Evolutionary conservation across 306 rosid species (phyloP), one percentile per base, ranked within the genome.

Genomic region (Malus sieversii): DNA sequence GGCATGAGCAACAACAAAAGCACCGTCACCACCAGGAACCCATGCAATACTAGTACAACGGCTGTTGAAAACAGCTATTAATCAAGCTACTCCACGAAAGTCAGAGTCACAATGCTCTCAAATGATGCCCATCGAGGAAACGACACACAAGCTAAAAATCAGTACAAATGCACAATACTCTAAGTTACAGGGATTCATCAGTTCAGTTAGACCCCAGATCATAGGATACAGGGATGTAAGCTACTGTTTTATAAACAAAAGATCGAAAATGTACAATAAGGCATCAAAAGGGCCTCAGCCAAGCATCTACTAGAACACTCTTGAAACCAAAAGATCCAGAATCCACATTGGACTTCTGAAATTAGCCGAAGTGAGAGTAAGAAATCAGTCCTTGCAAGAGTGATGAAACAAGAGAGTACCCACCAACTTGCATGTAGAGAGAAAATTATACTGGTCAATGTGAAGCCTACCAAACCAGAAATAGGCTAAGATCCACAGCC

Each of bases 21-120:
- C 81, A 63, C 97, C 96, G 70, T 96, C 97, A 75, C 92, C 91
- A 79, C 91, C 89, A 51, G 99, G 97, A 70, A 92, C 90, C 99
- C 99, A 96, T 35, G 97, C 87, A 79, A 92, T 71, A 82, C 91
- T 83, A 40, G 94, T 89, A 82, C 99, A 96, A 19, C 99, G 98
- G 75, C 99, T 96, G 98, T 85, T 75, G 74, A 72, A 78, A 86
- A 82, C 82, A 82, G 30, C 66, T 75, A 79, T 78, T 75, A 80
- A 81, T 72, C 74, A 71, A 72, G 83, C 73, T 51, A 76, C 71
- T 60, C 64, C 65, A 74, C 12, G 11, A 7, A 52, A 48, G 53
- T 42, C 19, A 71, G 10, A 13, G 66, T 13, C 73, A 51, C 38
- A 15, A 52, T 23, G 66, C 66, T 52, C 46, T 53, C 20, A 12